Base-by-base conservation (phyloP, 2,329 filamentous ascomycete genomes). In the Fusarium napiforme region DNA sequence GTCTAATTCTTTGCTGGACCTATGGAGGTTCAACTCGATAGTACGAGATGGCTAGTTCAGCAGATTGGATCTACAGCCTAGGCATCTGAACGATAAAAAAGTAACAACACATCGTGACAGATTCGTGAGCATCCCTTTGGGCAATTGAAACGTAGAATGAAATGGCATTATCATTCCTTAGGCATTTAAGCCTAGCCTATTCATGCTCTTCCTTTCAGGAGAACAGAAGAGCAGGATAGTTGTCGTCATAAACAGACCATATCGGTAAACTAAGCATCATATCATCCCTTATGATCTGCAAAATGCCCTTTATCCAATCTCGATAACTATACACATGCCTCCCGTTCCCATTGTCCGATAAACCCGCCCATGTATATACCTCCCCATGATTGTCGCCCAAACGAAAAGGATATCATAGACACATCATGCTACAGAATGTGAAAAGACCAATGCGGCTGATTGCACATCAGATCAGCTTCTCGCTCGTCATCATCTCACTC, bases 401-500 rank as follows among this genome's bases (percentile, higher is more conserved):
- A 56, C 47, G 26, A 50, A 56, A 59, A 30, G 43, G 56, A 61
- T 18, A 69, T 45, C 59, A 68, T 47, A 26, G 39, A 61, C 47
- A 66, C 60, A 60, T 46, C 70, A 61, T 64, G 40, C 46, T 64
- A 46, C 47, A 60, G 21, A 52, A 37, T 37, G 34, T 49, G 50
- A 40, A 58, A 64, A 34, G 50, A n/a, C 42, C 26, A 26, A 46
- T 23, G 9, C n/a, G n/a, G 26, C 23, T 50, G 50, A 37, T 21
- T 26, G 21, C n/a, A 23, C 21, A 32, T 19, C 26, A 36, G 16
- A 47, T 30, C 28, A 26, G 9, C 26, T 49, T 12, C 47, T 60
- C 32, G 26, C 30, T 37, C 26, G 12, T 34, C 37, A 47, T 78
- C 60, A 83, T 73, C 83, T 80, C 53, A 84, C 76, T n/a, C 82